Percentiles rank a stretch among this genome's conserved stretches.
These are phyloP conservation scores for Colletotrichum sp. DNA, from an alignment of 2,329 filamentous ascomycete species.

Conservation along the genomic window DNA sequence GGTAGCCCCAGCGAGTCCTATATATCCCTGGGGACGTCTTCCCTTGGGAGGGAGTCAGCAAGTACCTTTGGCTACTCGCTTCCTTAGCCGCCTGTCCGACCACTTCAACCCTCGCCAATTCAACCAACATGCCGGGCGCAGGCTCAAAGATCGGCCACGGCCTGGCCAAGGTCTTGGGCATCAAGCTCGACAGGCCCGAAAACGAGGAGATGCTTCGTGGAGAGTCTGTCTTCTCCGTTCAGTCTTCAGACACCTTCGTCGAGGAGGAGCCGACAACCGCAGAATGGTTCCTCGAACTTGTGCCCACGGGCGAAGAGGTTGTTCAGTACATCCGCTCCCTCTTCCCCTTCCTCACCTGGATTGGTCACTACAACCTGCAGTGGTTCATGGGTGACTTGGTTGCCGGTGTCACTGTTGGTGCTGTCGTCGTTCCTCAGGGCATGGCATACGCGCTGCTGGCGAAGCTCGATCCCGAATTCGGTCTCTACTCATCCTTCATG, in stretches of 20 bases:
- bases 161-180: slow-evolving; percentile 81
- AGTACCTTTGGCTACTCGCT: neutral
- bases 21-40: slow-evolving; percentile 7
- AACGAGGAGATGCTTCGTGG: slow-evolving; percentile 73
- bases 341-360: slow-evolving; percentile 93
- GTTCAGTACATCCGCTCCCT: slow-evolving; percentile 70
- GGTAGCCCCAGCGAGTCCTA: neutral
- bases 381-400: slow-evolving; percentile 92
- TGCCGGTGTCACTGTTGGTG: slow-evolving; percentile 69
- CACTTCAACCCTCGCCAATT: neutral
- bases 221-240: slow-evolving; percentile 79
- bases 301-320: slow-evolving; percentile 63
- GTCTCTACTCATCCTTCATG: slow-evolving; percentile 95
- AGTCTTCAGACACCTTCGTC: slow-evolving; percentile 78
- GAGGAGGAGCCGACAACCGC: slow-evolving; percentile 78
- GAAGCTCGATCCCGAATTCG: slow-evolving; percentile 79
- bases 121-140: slow-evolving; percentile 36
- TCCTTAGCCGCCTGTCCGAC: neutral
- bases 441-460: slow-evolving; percentile 95
- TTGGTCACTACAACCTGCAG: slow-evolving; percentile 83
- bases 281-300: slow-evolving; percentile 73
- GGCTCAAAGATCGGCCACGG: slow-evolving; percentile 69
- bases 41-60: neutral
- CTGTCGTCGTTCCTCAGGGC: slow-evolving; percentile 86
- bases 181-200: slow-evolving; percentile 77